Evolutionary conservation across 1,139 yeast genomes (phyloP).

Genomic region (Keqinozyma sinolaborantium): DNA sequence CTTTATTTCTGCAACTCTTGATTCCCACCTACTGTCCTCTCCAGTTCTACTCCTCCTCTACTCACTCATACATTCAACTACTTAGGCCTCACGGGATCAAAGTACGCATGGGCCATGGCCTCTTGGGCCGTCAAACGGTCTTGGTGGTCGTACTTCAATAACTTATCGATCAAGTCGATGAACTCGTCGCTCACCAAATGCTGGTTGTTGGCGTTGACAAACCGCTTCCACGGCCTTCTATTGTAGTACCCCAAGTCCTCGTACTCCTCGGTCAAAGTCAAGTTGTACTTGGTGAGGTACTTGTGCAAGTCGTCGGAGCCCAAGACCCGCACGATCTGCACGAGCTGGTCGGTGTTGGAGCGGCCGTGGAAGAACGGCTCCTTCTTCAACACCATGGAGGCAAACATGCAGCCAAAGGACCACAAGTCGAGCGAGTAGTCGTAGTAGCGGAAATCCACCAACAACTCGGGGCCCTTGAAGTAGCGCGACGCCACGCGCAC

Average conservation of each 20-base stretch:
- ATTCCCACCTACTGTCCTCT: neutral
- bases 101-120: slow-evolving; percentile 80
- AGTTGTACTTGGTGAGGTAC: slow-evolving; percentile 73
- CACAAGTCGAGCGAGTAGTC: slow-evolving; percentile 95
- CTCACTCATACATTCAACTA: neutral
- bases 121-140: slow-evolving; percentile 73
- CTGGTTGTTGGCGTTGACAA: slow-evolving; percentile 49
- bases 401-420: slow-evolving; percentile 97
- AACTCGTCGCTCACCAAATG: slow-evolving; percentile 59
- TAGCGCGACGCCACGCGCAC: slow-evolving; percentile 98
- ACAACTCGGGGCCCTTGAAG: slow-evolving; percentile 94
- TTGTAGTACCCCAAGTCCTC: slow-evolving; percentile 79
- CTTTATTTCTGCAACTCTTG: no score
- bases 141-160: slow-evolving; percentile 70
- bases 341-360: slow-evolving; percentile 93
- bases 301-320: slow-evolving; percentile 83
- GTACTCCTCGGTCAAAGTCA: slow-evolving; percentile 76
- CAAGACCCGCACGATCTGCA: slow-evolving; percentile 87
- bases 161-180: slow-evolving; percentile 61
- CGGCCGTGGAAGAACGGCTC: slow-evolving; percentile 98
- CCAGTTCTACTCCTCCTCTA: neutral
- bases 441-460: slow-evolving; percentile 90
- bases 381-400: slow-evolving; percentile 93
- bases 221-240: slow-evolving; percentile 65
- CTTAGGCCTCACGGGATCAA: slow-evolving; percentile 29